A percentile compares a stretch with the other conserved stretches of the same genome.
Evolutionary conservation across 352 stramenopile genomes (phyloP).

Genomic region (Phytophthora agathidicida): DNA sequence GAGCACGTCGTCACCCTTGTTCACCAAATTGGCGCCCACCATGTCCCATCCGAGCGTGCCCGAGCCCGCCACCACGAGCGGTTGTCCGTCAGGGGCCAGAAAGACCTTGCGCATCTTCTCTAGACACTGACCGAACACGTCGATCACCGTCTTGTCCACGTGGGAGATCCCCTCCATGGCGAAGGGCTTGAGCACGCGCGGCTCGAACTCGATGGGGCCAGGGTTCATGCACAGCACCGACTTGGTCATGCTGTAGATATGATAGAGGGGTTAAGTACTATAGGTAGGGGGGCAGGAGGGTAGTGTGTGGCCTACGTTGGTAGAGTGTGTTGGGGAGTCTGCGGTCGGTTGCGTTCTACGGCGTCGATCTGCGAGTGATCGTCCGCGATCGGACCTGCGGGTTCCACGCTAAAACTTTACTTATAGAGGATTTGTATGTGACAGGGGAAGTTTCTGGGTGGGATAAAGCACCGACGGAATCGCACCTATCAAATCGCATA

Average conservation of each 20-base stretch:
- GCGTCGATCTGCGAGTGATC: conserved; percentile 24
- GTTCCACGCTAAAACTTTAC: not conserved
- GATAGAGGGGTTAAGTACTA: not conserved
- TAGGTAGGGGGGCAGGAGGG: not conserved
- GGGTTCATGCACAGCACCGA: conserved; percentile 82
- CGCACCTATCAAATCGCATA: conserved; percentile 25
- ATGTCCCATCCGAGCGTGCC: conserved; percentile 83
- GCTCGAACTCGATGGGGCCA: conserved; percentile 84
- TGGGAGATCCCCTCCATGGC: conserved; percentile 78
- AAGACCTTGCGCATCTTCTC: conserved; percentile 88
- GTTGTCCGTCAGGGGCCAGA: conserved; percentile 70
- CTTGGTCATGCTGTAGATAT: conserved; percentile 61
- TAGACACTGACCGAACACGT: conserved; percentile 75
- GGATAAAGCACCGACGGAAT: conserved; percentile 11
- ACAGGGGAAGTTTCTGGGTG: no score
- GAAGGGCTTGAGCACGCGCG: conserved; percentile 73
- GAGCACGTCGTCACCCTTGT: conserved; percentile 66
- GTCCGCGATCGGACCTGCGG: not conserved
- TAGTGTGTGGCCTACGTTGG: not conserved
- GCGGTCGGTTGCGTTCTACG: conserved; percentile 16
- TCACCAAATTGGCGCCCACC: conserved; percentile 78
- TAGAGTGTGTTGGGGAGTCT: not conserved
- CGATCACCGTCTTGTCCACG: conserved; percentile 79
- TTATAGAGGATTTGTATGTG: not conserved
- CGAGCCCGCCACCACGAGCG: conserved; percentile 69